Percentiles rank a stretch among this genome's conserved stretches.
phyloP scores from a whole-genome alignment of 208 protist genomes.

The Zelonia costaricensis region DNA sequence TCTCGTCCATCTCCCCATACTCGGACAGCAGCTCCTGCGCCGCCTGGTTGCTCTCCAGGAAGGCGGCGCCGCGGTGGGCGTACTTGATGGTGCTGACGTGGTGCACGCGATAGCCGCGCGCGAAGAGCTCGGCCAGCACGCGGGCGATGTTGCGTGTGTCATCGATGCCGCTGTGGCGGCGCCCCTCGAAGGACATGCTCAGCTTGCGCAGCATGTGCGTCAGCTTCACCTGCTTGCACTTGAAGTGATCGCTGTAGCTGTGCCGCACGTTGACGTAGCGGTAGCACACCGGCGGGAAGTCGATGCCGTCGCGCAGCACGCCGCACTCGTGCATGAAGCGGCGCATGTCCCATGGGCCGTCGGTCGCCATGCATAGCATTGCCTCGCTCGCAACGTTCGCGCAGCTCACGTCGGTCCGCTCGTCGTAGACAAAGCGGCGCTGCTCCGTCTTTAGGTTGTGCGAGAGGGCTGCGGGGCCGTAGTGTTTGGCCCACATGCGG shows the following conservation, averaged over 20 bases:
- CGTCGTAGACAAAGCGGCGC: conserved; percentile 57
- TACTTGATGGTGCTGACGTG: conserved; percentile 83
- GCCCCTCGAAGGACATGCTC: conserved; percentile 78
- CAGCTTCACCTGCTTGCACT: conserved; percentile 58
- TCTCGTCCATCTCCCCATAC: conserved; percentile 38
- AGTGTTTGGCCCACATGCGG: conserved; percentile 32
- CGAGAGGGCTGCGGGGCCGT: conserved; percentile 32
- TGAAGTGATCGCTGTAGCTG: conserved; percentile 68
- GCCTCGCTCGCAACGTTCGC: conserved; percentile 37
- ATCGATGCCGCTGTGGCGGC: conserved; percentile 88
- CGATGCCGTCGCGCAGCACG: conserved; percentile 71
- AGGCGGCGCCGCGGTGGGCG: conserved; percentile 34
- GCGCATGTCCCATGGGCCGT: conserved; percentile 92
- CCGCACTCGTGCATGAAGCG: conserved; percentile 89
- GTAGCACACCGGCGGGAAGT: conserved; percentile 88
- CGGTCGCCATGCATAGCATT: conserved; percentile 85
- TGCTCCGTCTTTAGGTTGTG: conserved; percentile 53
- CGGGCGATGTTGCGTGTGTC: conserved; percentile 91
- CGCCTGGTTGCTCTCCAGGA: conserved; percentile 32
- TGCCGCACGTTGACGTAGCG: conserved; percentile 89
- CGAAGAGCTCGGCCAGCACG: conserved; percentile 77
- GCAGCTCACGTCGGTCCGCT: conserved; percentile 25
- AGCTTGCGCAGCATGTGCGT: conserved; percentile 81
- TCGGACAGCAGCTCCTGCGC: conserved; percentile 60
- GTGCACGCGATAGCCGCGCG: conserved; percentile 68